Conservation (phyloP, 345 rosid genomes). For the Trapa incisa region DNA sequence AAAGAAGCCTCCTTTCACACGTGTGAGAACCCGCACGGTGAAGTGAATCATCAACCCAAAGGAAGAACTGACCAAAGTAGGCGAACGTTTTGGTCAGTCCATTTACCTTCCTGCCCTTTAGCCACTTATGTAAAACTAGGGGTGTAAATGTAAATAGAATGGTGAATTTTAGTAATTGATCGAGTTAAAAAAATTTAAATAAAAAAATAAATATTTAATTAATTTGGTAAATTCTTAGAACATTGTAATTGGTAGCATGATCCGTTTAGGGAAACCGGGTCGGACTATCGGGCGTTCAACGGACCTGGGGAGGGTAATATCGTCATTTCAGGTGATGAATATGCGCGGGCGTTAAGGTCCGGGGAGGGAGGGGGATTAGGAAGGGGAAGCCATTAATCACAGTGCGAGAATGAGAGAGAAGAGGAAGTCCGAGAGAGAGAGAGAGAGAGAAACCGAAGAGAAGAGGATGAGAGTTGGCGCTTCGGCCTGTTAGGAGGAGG, state of each 20-base stretch:
- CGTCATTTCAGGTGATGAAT: neutral
- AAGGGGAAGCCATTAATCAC: neutral
- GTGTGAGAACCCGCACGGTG: conserved; percentile 8
- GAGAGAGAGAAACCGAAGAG: conserved; percentile 7
- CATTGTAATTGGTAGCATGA: too few species aligned
- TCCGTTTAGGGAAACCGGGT: neutral
- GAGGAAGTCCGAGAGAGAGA: conserved; percentile 1
- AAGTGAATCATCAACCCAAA: neutral
- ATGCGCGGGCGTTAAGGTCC: too few species aligned
- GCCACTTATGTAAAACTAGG: neutral
- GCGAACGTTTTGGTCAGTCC: neutral
- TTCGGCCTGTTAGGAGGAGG: neutral
- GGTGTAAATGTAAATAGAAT: too few species aligned
- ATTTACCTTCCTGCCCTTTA: neutral
- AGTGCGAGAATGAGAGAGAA: conserved; percentile 6
- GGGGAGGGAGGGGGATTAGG: too few species aligned
- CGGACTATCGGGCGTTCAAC: neutral
- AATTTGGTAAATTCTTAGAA: too few species aligned
- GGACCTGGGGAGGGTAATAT: neutral
- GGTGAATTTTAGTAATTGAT: too few species aligned
- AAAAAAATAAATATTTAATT: too few species aligned
- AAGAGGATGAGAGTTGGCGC: neutral
- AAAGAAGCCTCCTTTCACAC: conserved; percentile 20
- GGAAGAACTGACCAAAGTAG: neutral
- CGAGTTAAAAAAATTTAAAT: too few species aligned